Evolutionary conservation across 306 rosid genomes (phyloP).

Genomic region (Lagenaria siceraria): DNA sequence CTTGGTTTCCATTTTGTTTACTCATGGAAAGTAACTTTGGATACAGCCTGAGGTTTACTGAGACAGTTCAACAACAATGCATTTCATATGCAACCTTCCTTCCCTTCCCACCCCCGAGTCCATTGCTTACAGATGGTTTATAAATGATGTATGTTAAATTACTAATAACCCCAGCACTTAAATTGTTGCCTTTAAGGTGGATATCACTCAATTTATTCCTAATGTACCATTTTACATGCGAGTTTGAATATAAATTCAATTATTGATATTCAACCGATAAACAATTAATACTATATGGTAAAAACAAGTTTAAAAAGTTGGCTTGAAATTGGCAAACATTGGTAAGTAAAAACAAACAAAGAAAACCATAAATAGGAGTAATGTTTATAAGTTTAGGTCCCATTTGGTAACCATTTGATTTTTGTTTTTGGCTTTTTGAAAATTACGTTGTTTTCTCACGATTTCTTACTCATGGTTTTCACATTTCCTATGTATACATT

Average conservation of each 20-base stretch:
- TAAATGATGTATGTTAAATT: background rate
- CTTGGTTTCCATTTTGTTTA: background rate
- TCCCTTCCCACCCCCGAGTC: background rate
- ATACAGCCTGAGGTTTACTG: background rate
- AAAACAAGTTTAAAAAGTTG: too few species aligned
- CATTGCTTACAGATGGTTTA: background rate
- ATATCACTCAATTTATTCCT: background rate
- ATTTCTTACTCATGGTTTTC: too few species aligned
- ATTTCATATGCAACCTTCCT: background rate
- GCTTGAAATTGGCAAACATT: too few species aligned
- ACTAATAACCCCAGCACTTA: background rate
- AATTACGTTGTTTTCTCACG: too few species aligned
- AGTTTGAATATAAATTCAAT: background rate
- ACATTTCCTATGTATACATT: too few species aligned
- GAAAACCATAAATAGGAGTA: too few species aligned
- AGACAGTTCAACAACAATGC: background rate
- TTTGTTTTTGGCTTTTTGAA: too few species aligned
- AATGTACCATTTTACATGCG: background rate
- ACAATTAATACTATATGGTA: too few species aligned
- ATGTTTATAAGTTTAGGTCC: too few species aligned
- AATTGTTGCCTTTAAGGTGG: background rate
- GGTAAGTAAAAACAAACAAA: too few species aligned
- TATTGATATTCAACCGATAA: background rate
- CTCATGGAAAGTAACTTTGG: background rate
- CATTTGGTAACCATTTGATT: too few species aligned